Evolutionary conservation across 495 filamentous ascomycete genomes (phyloP).

Genomic region (Penicillium antarcticum): DNA sequence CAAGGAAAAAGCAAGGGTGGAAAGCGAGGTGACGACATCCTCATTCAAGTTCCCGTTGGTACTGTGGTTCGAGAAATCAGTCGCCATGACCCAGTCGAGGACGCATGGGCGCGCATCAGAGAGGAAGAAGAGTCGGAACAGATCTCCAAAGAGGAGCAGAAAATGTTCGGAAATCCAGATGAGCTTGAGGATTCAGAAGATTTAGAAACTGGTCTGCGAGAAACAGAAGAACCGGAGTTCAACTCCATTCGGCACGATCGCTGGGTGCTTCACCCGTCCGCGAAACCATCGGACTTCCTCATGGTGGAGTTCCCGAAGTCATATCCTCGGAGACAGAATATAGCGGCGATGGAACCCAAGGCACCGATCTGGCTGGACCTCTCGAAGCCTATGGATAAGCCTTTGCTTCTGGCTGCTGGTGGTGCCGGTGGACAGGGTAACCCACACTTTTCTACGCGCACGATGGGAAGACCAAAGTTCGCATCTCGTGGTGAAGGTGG

Average conservation of each 20-base stretch:
- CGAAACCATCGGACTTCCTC: slow-evolving; percentile 63
- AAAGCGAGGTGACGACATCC: slow-evolving; percentile 76
- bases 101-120: slow-evolving; percentile 46
- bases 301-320: slow-evolving; percentile 57
- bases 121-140: slow-evolving; percentile 25
- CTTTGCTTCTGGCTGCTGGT: slow-evolving; percentile 86
- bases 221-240: slow-evolving; percentile 26
- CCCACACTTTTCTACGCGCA: slow-evolving; percentile 78
- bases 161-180: neutral
- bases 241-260: slow-evolving; percentile 53
- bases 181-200: slow-evolving; percentile 1
- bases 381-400: slow-evolving; percentile 71
- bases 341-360: slow-evolving; percentile 60
- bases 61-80: slow-evolving; percentile 82
- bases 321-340: slow-evolving; percentile 53
- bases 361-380: slow-evolving; percentile 80
- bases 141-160: slow-evolving; percentile 14
- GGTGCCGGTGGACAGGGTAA: slow-evolving; percentile 89
- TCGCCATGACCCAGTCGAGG: slow-evolving; percentile 71
- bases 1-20: slow-evolving; percentile 80
- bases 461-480: slow-evolving; percentile 70
- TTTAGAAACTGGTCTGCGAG: slow-evolving; percentile 24
- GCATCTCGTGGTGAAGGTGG: slow-evolving; percentile 83
- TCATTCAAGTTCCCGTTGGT: slow-evolving; percentile 88
- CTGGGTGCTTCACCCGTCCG: slow-evolving; percentile 81